Evolutionary conservation across 2,329 filamentous ascomycete species (phyloP).

Genomic region (Ophiostoma pallidulum): DNA sequence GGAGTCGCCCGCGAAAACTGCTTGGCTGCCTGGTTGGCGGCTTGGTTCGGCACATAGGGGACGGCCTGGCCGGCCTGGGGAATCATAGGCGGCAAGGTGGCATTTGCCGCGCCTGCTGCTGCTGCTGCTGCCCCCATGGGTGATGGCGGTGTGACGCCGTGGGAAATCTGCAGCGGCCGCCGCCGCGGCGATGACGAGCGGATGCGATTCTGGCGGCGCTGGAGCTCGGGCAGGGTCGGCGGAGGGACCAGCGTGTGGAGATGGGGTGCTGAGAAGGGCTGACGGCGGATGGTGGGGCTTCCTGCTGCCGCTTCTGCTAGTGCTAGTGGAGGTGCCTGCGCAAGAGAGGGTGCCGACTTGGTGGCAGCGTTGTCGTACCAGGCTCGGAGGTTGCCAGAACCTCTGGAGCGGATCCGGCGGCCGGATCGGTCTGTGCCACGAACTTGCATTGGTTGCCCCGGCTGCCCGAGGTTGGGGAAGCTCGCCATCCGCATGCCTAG

Average conservation of each 20-base stretch:
- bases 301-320: not conserved
- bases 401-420: constrained; percentile 1
- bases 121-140: not conserved
- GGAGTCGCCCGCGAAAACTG: constrained; percentile 48
- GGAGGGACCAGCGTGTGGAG: not conserved
- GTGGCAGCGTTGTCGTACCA: not conserved
- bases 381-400: constrained; percentile 4
- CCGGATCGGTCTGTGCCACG: not conserved
- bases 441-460: too few species aligned
- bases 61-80: constrained; percentile 7
- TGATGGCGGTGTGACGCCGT: too few species aligned
- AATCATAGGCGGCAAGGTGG: too few species aligned
- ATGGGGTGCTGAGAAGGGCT: constrained; percentile 2
- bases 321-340: too few species aligned
- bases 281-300: not conserved
- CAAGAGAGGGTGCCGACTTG: not conserved
- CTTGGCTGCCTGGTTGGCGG: constrained; percentile 42
- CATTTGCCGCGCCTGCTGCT: too few species aligned
- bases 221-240: not conserved
- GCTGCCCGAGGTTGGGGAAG: too few species aligned
- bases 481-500: too few species aligned
- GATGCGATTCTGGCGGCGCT: not conserved
- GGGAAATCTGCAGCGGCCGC: too few species aligned
- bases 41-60: constrained; percentile 44
- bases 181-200: not conserved